Evolutionary conservation across 768 basidiomycete species (phyloP).

Genomic region (Termitomyces sp.): DNA sequence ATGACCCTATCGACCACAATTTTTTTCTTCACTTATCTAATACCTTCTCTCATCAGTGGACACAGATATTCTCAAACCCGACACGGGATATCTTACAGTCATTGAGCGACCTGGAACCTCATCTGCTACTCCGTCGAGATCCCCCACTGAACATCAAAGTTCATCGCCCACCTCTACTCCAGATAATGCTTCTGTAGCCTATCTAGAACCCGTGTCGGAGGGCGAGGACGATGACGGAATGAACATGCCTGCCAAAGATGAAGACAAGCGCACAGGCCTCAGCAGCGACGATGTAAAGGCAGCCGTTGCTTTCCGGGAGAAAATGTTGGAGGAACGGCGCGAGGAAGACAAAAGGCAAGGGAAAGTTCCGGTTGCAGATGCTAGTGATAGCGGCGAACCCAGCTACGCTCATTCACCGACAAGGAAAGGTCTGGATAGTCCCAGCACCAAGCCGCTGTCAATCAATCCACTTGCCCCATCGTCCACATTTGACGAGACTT

Average conservation of each 20-base stretch:
- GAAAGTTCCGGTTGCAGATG: constrained; percentile 9
- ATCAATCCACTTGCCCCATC: constrained; percentile 89
- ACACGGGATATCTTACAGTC: constrained; percentile 67
- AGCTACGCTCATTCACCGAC: constrained; percentile 22
- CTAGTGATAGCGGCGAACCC: constrained; percentile 7
- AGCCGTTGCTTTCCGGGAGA: constrained; percentile 84
- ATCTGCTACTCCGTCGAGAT: constrained; percentile 37
- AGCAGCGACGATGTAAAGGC: constrained; percentile 72
- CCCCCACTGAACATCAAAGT: constrained; percentile 44
- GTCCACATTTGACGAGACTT: constrained; percentile 77
- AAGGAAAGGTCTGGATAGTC: constrained; percentile 23
- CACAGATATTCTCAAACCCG: constrained; percentile 90
- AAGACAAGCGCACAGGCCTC: constrained; percentile 77
- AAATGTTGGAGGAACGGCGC: constrained; percentile 56
- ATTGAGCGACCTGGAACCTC: constrained; percentile 68
- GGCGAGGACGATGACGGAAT: constrained; percentile 89
- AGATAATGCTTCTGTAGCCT: constrained; percentile 36
- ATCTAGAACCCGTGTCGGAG: constrained; percentile 91
- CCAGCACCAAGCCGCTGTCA: constrained; percentile 40
- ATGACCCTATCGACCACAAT: constrained; percentile 19
- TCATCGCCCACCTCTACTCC: constrained; percentile 41
- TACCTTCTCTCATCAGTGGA: constrained; percentile 60
- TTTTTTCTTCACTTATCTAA: not conserved
- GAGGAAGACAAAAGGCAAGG: constrained; percentile 28
- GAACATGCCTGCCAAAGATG: constrained; percentile 70